phyloP scores from a whole-genome alignment of 2,329 filamentous ascomycete genomes.

The Elsinoe fawcettii region DNA sequence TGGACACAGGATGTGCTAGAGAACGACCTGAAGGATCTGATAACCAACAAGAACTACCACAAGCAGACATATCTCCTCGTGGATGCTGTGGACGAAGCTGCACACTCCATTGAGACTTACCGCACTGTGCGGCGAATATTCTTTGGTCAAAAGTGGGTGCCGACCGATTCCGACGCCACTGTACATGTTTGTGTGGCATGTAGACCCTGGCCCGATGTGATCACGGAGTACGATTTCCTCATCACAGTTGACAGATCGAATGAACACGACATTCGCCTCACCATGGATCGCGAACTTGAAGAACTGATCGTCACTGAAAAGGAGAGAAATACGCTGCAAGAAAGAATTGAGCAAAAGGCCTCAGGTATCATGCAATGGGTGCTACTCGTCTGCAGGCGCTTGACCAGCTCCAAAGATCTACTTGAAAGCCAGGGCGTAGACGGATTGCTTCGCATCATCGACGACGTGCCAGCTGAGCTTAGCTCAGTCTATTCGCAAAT shows the following conservation, averaged over 20 bases:
- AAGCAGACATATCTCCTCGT: background rate
- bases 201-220: background rate
- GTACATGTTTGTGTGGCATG: background rate
- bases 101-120: background rate
- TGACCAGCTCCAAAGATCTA: background rate
- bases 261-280: background rate
- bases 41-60: background rate
- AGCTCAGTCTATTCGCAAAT: background rate
- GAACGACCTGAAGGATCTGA: background rate
- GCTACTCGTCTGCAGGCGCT: background rate
- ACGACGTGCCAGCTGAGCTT: background rate
- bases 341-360: background rate
- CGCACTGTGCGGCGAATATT: background rate
- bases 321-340: background rate
- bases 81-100: background rate
- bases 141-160: background rate
- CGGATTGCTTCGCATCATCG: background rate
- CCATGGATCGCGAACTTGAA: background rate
- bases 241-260: background rate
- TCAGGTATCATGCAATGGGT: background rate
- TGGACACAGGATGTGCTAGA: background rate
- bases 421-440: background rate
- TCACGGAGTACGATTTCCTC: background rate
- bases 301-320: background rate
- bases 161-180: background rate